These are phyloP conservation scores for Oehlia diaphana DNA, from an alignment of 192 early-diverging fungal genomes.

Conservation along the genomic window DNA sequence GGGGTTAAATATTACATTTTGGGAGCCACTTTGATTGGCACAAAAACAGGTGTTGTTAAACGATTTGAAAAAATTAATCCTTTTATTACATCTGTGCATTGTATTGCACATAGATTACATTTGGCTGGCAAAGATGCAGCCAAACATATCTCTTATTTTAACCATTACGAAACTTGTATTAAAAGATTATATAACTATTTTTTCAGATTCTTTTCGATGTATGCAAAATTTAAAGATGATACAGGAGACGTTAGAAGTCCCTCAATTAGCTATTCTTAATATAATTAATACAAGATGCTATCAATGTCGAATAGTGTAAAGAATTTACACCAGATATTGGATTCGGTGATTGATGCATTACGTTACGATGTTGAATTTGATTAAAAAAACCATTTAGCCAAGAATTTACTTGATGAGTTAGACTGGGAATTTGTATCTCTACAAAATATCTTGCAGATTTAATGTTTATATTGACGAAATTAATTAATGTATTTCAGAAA, in stretches of 20 bases:
- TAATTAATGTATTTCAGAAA: no score
- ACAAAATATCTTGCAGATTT: not conserved
- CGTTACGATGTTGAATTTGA: no score
- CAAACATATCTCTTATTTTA: no score
- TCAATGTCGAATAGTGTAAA: not conserved
- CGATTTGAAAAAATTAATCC: not conserved
- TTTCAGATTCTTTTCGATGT: no score
- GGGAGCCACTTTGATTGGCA: not conserved
- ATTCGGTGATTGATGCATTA: no score
- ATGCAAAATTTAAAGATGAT: no score
- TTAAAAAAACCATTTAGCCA: not conserved
- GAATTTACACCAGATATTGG: no score
- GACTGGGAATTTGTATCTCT: not conserved
- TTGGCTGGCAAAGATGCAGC: no score
- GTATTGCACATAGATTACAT: not conserved
- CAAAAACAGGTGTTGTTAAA: not conserved
- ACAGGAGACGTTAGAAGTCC: no score
- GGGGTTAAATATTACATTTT: not conserved
- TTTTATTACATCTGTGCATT: constrained; percentile 1
- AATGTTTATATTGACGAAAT: not conserved
- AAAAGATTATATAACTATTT: no score
- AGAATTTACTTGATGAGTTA: not conserved
- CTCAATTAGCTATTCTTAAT: no score
- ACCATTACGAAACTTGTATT: no score
- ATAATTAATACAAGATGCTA: not conserved